phyloP scores from a whole-genome alignment of 2,329 filamentous ascomycete genomes.

The Microsporum canis region DNA sequence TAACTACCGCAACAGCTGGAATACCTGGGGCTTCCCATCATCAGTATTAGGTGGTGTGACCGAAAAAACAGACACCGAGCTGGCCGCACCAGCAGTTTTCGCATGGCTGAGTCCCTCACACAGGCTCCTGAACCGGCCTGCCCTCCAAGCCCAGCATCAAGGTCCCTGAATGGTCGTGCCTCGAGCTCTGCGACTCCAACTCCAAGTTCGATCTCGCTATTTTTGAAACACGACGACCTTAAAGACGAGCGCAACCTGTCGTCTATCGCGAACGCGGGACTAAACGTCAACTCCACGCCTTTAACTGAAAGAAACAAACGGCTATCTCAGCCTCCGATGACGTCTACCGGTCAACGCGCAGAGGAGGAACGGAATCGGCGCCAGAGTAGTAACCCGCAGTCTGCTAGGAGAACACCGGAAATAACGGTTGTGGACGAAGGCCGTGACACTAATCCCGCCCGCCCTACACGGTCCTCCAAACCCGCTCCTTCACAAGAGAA shows the following conservation, averaged over 20 bases:
- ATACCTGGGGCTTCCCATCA: not conserved
- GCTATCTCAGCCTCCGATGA: slow-evolving; percentile 28
- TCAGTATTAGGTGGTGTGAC: not conserved
- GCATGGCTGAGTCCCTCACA: slow-evolving; percentile 36
- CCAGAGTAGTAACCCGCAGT: not conserved
- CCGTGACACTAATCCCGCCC: slow-evolving; percentile 22
- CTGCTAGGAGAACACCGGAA: not conserved
- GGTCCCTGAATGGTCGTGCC: slow-evolving; percentile 21
- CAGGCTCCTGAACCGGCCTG: slow-evolving; percentile 32
- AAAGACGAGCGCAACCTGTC: slow-evolving; percentile 30
- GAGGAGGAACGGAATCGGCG: slow-evolving; percentile 23
- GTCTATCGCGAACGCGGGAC: slow-evolving; percentile 34
- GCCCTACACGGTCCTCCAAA: slow-evolving; percentile 27
- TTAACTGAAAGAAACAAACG: slow-evolving; percentile 26
- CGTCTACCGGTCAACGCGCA: slow-evolving; percentile 20
- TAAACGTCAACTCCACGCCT: slow-evolving; percentile 25
- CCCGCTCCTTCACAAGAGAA: slow-evolving; percentile 31
- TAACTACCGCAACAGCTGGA: not conserved
- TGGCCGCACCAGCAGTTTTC: slow-evolving; percentile 17
- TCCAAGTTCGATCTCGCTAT: slow-evolving; percentile 24
- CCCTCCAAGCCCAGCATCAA: slow-evolving; percentile 27
- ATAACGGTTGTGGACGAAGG: slow-evolving; percentile 18
- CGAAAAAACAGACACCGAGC: slow-evolving; percentile 4
- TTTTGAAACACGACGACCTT: slow-evolving; percentile 24
- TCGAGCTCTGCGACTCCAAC: slow-evolving; percentile 24